Evolutionary conservation across 306 rosid species (phyloP), one percentile per base, ranked within the genome.

Genomic region (Quillaja saponaria): DNA sequence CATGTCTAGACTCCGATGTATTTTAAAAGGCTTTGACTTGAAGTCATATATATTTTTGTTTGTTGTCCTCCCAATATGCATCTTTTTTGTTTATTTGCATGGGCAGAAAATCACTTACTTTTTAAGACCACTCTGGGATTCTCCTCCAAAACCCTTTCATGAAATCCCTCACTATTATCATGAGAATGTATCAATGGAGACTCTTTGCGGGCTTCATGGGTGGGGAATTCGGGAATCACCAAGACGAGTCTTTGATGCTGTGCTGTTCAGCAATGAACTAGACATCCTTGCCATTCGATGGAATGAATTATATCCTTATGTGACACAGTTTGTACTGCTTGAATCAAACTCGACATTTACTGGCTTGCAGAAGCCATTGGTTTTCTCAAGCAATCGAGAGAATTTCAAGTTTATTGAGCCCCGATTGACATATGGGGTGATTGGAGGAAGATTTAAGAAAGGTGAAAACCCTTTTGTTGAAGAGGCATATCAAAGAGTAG

Each of bases 301-400:
- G 96, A 82, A 89, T 37, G 96, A 89, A 67, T 64, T 89, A 66
- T 48, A 74, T 42, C 96, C 96, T 2, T 82, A 73, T 10, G 83
- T 86, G 71, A 80, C 87, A 8, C 88, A 76, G 57, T 89, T 73
- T 64, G 91, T 89, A 2, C 79, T 89, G 58, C 88, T 89, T 0
- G 96, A 89, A 66, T 84, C 96, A 12, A 89, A 89, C 80, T 81
- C 96, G 17, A 89, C 96, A 0, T 89, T 89, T 38, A 89, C 95
- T 1, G 88, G 85, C 14, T 40, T 78, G 74, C 68, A 78, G 5
- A 89, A 89, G 64, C 85, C 87, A 0, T 67, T 86, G 81, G 5
- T 69, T 42, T 89, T 89, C 7, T 80, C 82, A 1, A 49, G 45
- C 65, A 86, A 84, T 47, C 67, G 82, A 66, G 82, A 71, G 17